Conservation (phyloP, 108 stramenopile species). For the Conticribra guillardii region DNA sequence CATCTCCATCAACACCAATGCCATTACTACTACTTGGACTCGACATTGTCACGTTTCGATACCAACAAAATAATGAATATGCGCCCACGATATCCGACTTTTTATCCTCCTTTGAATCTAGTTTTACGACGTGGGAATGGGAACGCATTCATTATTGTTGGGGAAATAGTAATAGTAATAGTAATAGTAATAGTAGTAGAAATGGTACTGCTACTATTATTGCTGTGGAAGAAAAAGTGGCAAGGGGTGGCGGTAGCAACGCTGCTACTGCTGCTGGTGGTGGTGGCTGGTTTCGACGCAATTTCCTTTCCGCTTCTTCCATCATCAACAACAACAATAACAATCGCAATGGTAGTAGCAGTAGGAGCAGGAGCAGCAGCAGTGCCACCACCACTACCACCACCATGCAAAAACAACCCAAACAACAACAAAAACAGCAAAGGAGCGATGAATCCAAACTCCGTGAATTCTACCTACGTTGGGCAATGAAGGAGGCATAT, state of each 20-base stretch:
- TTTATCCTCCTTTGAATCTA: conserved; percentile 55
- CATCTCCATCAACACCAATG: too few relatives aligned
- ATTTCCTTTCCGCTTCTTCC: not conserved
- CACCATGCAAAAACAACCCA: too few relatives aligned
- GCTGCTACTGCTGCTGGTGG: too few relatives aligned
- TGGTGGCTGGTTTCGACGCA: too few relatives aligned
- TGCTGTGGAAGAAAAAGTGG: too few relatives aligned
- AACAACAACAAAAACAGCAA: too few relatives aligned
- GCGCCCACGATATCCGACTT: conserved; percentile 56
- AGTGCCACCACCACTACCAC: too few relatives aligned
- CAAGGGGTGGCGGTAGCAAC: too few relatives aligned
- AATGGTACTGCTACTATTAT: too few relatives aligned
- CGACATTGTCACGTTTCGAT: conserved; percentile 74
- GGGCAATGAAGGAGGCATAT: conserved; percentile 88
- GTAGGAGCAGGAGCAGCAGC: too few relatives aligned
- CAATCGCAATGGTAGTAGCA: too few relatives aligned
- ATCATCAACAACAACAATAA: too few relatives aligned
- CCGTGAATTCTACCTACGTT: conserved; percentile 75
- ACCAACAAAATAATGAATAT: conserved; percentile 49
- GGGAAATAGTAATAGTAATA: not conserved
- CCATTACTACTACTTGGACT: conserved; percentile 61
- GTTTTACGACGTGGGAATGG: conserved; percentile 72
- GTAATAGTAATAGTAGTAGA: not conserved
- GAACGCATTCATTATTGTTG: conserved; percentile 34
- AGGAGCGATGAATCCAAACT: conserved; percentile 43